These are phyloP conservation scores for Gardenia jasminoides DNA, from an alignment of 257 asterid species.

Conservation along the genomic window DNA sequence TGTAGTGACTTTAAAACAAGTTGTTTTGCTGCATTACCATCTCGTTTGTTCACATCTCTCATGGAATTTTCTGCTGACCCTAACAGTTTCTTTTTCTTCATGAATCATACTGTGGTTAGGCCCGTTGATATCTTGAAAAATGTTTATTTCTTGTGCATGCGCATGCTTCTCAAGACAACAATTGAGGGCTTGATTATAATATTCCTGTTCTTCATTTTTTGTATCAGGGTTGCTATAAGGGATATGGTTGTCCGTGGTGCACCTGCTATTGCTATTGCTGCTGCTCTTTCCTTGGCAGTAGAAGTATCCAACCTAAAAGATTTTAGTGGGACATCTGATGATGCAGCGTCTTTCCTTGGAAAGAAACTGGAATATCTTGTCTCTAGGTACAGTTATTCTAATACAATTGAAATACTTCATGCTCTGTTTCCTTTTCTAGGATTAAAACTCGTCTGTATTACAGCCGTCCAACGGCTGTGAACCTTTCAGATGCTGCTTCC, in stretches of 20 bases:
- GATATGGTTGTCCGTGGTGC: conserved; percentile 99
- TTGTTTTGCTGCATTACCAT: background rate
- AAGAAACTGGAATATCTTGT: conserved; percentile 79
- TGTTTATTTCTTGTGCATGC: background rate
- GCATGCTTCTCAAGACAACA: background rate
- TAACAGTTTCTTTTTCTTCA: background rate
- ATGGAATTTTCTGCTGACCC: background rate
- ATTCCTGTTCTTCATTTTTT: background rate
- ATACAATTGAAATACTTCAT: background rate
- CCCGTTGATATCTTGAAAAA: background rate
- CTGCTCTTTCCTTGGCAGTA: conserved; percentile 89
- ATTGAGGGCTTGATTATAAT: background rate
- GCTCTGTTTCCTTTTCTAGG: background rate
- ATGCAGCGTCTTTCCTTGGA: conserved; percentile 63
- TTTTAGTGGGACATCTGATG: conserved; percentile 56
- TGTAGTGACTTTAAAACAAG: background rate
- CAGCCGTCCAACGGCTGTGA: conserved; percentile 98
- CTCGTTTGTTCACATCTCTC: background rate
- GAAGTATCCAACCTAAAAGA: conserved; percentile 60
- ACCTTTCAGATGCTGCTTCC: conserved; percentile 81
- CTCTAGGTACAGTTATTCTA: conserved; percentile 53
- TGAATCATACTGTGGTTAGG: background rate
- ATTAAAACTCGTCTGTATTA: conserved; percentile 11
- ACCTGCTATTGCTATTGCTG: conserved; percentile 96
- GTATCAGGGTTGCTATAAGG: conserved; percentile 72